Evolutionary conservation across 1,284 basidiomycete species (phyloP).

Genomic region (Cryptococcus sp.): DNA sequence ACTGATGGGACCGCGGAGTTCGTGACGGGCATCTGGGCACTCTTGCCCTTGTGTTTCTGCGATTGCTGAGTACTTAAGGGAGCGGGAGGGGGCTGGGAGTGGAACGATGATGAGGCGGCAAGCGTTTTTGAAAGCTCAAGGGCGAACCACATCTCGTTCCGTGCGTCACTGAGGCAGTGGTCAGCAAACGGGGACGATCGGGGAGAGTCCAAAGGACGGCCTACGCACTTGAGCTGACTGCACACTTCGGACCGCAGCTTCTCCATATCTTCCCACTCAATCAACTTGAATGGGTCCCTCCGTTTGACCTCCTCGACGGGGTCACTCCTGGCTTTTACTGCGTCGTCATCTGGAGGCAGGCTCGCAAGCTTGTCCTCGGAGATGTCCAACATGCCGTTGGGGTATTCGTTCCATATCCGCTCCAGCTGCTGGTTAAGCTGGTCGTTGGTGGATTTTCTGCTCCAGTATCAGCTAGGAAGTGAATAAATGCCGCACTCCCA

Average conservation of each 20-base stretch:
- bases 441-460: constrained; percentile 20
- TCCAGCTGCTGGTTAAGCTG: constrained; percentile 32
- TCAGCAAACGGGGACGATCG: not conserved
- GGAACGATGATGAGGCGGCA: constrained; percentile 19
- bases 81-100: constrained; percentile 32
- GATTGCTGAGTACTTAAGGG: constrained; percentile 9
- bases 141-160: constrained; percentile 46
- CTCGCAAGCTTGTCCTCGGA: constrained; percentile 25
- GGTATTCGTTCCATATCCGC: constrained; percentile 45
- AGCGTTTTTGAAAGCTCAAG: constrained; percentile 44
- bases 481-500: not conserved
- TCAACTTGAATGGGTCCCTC: constrained; percentile 21
- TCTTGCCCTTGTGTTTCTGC: constrained; percentile 4
- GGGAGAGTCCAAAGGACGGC: not conserved
- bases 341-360: constrained; percentile 17
- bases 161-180: constrained; percentile 26
- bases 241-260: constrained; percentile 33
- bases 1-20: not conserved
- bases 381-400: constrained; percentile 38
- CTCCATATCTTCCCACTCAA: constrained; percentile 41
- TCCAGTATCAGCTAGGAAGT: not conserved
- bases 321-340: constrained; percentile 13
- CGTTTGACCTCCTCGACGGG: constrained; percentile 9
- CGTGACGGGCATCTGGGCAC: constrained; percentile 1
- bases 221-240: constrained; percentile 36